Base-by-base conservation (phyloP, 805 yeast genomes). In the Komagataella pastoris region DNA sequence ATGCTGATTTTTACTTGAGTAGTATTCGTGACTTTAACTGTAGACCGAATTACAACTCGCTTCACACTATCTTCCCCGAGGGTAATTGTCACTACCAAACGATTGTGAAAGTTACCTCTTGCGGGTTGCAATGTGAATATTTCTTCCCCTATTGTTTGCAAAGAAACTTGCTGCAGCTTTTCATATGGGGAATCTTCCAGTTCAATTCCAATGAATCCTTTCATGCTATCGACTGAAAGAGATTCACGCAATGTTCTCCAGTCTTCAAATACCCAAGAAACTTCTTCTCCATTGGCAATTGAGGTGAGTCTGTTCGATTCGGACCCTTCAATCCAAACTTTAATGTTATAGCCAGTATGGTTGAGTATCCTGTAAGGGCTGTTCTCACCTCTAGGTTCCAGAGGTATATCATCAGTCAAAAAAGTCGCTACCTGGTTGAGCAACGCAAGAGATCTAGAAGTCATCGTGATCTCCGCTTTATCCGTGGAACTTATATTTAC, bases 201-300 rank as follows among this genome's bases (percentile, higher is more conserved):
- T 47, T 73, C 71, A n/a, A 90, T 72, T 0, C 85, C 88, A 30
- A 91, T 65, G 3, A 74, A 68, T 48, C 80, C 82, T n/a, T 71
- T 72, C 17, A 75, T 77, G 46, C 75, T 79, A 52, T 84, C 84
- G 3, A 84, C 77, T 54, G 79, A 82, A 52, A 90, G 68, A 52
- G 81, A 80, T 60, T 91, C 96, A 65, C 99, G 81, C 21, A 89
- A 77, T 30, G 75, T 74, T 55, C 87, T 74, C 97, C 98, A 93
- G 61, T 91, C 97, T 59, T 90, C 96, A 69, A 95, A 95, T 46
- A 89, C 81, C 97, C 98, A 93, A 1, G 87, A 84, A 3, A 78
- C 62, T 3, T 66, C 64, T 4, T 76, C 79, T 1, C 77, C 76
- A 50, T 80, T 72, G 45, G 69, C 64, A 14, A 86, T 61, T 0